Percentiles rank a stretch among this genome's conserved stretches.
phyloP scores from a whole-genome alignment of 352 stramenopile species.

The Plasmopara halstedii region DNA sequence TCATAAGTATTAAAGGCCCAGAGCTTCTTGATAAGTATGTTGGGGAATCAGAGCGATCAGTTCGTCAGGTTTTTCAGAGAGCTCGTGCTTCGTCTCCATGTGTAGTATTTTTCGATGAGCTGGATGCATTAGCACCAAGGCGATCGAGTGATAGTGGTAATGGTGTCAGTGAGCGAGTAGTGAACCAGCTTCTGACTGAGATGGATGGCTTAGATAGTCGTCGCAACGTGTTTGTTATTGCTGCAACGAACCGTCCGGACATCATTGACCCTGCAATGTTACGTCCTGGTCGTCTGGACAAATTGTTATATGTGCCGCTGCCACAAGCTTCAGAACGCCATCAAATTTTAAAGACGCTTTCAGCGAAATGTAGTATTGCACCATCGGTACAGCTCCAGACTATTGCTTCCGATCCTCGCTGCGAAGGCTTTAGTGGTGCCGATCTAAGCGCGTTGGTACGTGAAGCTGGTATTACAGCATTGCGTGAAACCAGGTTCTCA shows the following conservation, averaged over 20 bases:
- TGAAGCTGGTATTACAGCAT: slow-evolving; percentile 93
- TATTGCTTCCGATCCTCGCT: slow-evolving; percentile 86
- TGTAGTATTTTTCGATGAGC: slow-evolving; percentile 99
- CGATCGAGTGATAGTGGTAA: slow-evolving; percentile 83
- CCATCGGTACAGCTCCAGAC: slow-evolving; percentile 78
- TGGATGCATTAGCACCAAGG: slow-evolving; percentile 96
- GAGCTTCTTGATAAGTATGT: slow-evolving; percentile 99
- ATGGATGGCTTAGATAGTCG: slow-evolving; percentile 97
- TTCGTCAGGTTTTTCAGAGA: slow-evolving; percentile 96
- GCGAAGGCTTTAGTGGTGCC: slow-evolving; percentile 94
- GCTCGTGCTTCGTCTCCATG: slow-evolving; percentile 96
- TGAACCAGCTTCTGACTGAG: slow-evolving; percentile 99
- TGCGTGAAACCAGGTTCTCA: slow-evolving; percentile 66
- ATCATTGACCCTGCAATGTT: slow-evolving; percentile 99
- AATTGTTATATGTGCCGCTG: slow-evolving; percentile 97
- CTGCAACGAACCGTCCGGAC: slow-evolving; percentile 93
- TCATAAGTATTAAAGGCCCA: slow-evolving; percentile 98
- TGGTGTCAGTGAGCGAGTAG: slow-evolving; percentile 90
- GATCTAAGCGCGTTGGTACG: slow-evolving; percentile 96
- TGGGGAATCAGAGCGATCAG: slow-evolving; percentile 94
- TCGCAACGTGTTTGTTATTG: slow-evolving; percentile 95
- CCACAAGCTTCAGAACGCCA: slow-evolving; percentile 68
- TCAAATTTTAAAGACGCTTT: slow-evolving; percentile 90
- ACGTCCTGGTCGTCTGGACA: slow-evolving; percentile 96
- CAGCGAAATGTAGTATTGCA: slow-evolving; percentile 60